These are phyloP conservation scores for Diversispora eburnea DNA, from an alignment of 192 early-diverging fungal species.

Conservation along the genomic window DNA sequence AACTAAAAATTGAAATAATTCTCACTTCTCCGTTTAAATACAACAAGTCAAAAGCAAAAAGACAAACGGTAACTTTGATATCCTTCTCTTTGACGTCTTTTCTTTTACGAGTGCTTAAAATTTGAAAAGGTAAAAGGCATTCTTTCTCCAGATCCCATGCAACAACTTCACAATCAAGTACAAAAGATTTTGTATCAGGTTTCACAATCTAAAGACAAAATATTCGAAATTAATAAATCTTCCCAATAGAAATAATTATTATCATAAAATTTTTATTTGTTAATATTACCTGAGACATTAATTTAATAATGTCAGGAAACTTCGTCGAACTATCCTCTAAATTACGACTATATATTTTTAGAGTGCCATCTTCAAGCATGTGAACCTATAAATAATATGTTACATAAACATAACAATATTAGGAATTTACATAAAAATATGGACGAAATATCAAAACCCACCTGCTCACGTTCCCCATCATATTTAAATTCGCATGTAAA, in stretches of 20 bases:
- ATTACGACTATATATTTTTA: constrained; percentile 90
- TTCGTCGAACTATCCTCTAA: constrained; percentile 90
- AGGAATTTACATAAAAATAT: background rate
- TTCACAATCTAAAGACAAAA: constrained; percentile 45
- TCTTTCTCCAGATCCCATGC: constrained; percentile 90
- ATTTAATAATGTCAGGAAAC: constrained; percentile 90
- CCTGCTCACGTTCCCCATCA: constrained; percentile 79
- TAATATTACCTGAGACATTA: constrained; percentile 61
- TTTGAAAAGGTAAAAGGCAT: constrained; percentile 95
- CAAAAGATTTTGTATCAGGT: constrained; percentile 73
- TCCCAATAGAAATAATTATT: background rate
- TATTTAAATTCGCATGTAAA: constrained; percentile 99
- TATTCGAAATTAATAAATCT: background rate
- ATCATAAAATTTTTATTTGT: background rate
- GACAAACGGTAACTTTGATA: constrained; percentile 91
- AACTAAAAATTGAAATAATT: too few species aligned
- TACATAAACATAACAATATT: background rate
- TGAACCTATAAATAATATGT: constrained; percentile 64
- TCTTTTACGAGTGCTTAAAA: constrained; percentile 88
- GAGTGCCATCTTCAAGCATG: constrained; percentile 66
- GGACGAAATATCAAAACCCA: constrained; percentile 26
- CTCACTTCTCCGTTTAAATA: constrained; percentile 87
- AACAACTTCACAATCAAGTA: constrained; percentile 98
- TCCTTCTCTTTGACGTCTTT: constrained; percentile 92
- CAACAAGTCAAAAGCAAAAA: constrained; percentile 96